phyloP scores from a whole-genome alignment of 306 rosid genomes.

The Quercus aquifolioides region DNA sequence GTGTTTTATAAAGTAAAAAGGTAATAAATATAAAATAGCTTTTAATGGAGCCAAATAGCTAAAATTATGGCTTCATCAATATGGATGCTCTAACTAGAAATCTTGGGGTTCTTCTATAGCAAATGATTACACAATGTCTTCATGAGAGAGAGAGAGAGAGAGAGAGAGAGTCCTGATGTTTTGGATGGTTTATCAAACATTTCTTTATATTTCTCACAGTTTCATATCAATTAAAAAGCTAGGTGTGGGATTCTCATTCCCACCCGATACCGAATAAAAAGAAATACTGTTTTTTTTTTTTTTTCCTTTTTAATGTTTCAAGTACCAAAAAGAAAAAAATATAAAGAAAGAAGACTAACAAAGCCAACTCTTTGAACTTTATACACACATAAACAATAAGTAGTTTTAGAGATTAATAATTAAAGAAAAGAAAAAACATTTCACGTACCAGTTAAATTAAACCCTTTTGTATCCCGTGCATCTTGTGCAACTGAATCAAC shows the following conservation, averaged over 20 bases:
- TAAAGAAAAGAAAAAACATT: neutral
- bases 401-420: neutral
- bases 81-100: no score
- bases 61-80: no score
- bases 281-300: neutral
- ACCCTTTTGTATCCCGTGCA: conserved; percentile 37
- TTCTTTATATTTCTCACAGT: neutral
- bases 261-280: neutral
- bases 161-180: neutral
- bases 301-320: neutral
- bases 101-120: no score
- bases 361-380: neutral
- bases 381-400: no score
- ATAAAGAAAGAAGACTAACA: no score
- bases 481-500: conserved; percentile 29
- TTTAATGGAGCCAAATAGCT: no score
- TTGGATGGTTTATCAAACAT: neutral
- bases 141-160: no score
- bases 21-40: no score
- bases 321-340: neutral
- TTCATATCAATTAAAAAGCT: neutral
- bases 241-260: neutral
- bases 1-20: no score
- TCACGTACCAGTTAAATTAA: conserved; percentile 38
- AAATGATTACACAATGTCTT: neutral